Evolutionary conservation across 805 yeast species (phyloP).

Genomic region (Pichia insulana): DNA sequence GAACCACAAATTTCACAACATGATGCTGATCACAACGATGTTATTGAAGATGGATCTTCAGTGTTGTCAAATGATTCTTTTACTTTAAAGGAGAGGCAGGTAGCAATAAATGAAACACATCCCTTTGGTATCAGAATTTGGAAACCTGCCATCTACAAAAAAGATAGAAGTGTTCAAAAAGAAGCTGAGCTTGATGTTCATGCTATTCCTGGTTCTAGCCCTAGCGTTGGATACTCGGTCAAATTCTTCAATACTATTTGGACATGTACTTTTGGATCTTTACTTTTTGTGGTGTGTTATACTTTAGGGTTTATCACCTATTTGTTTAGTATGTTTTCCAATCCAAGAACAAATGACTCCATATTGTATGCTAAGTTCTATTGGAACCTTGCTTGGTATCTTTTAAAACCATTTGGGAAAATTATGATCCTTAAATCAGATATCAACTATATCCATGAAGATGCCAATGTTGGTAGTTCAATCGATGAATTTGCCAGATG

Average conservation of each 20-base stretch:
- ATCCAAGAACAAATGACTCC: conserved; percentile 37
- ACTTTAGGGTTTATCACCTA: conserved; percentile 40
- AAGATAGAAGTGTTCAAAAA: conserved; percentile 80
- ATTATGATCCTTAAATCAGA: conserved; percentile 72
- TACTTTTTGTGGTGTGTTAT: conserved; percentile 46
- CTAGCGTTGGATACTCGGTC: conserved; percentile 50
- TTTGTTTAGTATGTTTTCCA: conserved; percentile 34
- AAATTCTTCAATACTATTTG: conserved; percentile 63
- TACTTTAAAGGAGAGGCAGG: conserved; percentile 86
- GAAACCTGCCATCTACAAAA: conserved; percentile 96
- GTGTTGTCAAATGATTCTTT: conserved; percentile 63
- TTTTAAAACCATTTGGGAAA: conserved; percentile 83
- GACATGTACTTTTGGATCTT: conserved; percentile 64
- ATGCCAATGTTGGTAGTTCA: conserved; percentile 80
- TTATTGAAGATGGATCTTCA: conserved; percentile 24
- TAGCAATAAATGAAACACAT: conserved; percentile 92
- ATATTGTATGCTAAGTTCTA: conserved; percentile 55
- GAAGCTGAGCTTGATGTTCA: conserved; percentile 93
- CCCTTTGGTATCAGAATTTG: conserved; percentile 98
- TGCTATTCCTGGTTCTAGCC: conserved; percentile 44
- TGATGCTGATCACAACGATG: conserved; percentile 30
- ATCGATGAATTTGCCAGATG: conserved; percentile 79
- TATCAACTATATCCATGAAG: conserved; percentile 75
- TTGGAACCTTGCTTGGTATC: conserved; percentile 57
- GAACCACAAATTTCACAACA: conserved; percentile 8